Evolutionary conservation across 352 stramenopile genomes (phyloP), one percentile per base, ranked within the genome.

Genomic region (Globisporangium irregulare): DNA sequence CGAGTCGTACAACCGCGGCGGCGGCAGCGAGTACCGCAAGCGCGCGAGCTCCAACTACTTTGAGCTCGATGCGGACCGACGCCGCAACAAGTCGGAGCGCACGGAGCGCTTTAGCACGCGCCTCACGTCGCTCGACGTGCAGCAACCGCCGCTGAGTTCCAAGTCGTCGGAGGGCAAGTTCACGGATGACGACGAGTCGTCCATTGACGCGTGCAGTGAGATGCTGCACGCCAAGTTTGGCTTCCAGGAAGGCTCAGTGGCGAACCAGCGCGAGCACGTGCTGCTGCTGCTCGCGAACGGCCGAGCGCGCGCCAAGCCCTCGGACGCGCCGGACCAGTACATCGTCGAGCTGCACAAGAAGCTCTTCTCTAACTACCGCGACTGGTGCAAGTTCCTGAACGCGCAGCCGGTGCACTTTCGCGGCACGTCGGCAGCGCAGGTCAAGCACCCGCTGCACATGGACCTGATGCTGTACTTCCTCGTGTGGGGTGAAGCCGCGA

Each of bases 391-490:
- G 67, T 93, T 93, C 60, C 62, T 95, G 24, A 72, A 78, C 29
- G 70, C 78, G 5, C 65, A 78, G 27, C 92, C 95, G 4, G 79
- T 95, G 56, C 97, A 97, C 64, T 95, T 78, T 59, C 41, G 48
- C n/a, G 71, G 68, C 20, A 10, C 24, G 0, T 65, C 25, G 41
- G 55, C 27, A 46, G 62, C 61, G n/a, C 64, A 60, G 18, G 55
- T 83, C 43, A 76, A 71, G 64, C 66, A 75, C 50, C 54, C 73
- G 43, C 66, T 88, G 73, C 72, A 93, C 65, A 93, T 93, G 92
- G 96, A 99, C 80, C 73, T 99, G 5, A 95, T 99, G 63, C 74
- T 99, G 5, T 98, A 97, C 68, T 98, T 99, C 58, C 95, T 97
- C 53, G 91, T 99, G 59, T 99, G 97, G 97, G 96, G 97, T 10